phyloP scores from a whole-genome alignment of 257 asterid species.

The Primulina huaijiensis region DNA sequence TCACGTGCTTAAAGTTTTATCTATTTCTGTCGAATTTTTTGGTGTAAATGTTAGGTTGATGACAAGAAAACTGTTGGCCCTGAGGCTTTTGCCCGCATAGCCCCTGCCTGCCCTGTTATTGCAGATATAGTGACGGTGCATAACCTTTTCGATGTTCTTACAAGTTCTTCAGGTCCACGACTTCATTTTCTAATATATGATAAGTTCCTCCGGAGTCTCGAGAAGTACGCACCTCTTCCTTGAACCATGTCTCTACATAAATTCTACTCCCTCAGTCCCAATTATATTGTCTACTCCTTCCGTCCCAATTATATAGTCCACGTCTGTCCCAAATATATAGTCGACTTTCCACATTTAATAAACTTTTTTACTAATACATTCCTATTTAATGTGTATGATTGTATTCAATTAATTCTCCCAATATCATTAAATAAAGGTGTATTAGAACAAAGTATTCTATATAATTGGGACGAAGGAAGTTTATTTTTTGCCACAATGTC shows the following conservation, averaged over 20 bases:
- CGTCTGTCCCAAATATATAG: too few species aligned
- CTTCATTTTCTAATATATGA: constrained; percentile 82
- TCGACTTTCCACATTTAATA: too few species aligned
- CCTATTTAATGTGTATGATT: too few species aligned
- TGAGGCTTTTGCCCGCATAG: constrained; percentile 90
- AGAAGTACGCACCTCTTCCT: constrained; percentile 61
- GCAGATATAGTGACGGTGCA: constrained; percentile 81
- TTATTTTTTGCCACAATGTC: neutral
- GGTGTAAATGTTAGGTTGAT: constrained; percentile 58
- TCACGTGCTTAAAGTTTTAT: constrained; percentile 22
- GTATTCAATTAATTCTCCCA: too few species aligned
- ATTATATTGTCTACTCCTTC: neutral
- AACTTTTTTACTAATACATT: too few species aligned
- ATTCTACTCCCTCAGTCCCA: constrained; percentile 1
- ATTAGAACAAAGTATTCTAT: too few species aligned
- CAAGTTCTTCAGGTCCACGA: constrained; percentile 62
- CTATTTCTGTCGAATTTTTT: constrained; percentile 26
- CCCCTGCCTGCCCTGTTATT: constrained; percentile 73
- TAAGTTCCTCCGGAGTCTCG: constrained; percentile 83
- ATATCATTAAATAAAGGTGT: too few species aligned
- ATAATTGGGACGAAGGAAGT: too few species aligned
- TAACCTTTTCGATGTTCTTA: constrained; percentile 79
- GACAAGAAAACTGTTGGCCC: constrained; percentile 79
- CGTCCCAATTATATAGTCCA: neutral
- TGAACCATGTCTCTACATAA: constrained; percentile 23